These are phyloP conservation scores for Penicillium sp. DNA, from an alignment of 2,329 filamentous ascomycete genomes.

Conservation along the genomic window DNA sequence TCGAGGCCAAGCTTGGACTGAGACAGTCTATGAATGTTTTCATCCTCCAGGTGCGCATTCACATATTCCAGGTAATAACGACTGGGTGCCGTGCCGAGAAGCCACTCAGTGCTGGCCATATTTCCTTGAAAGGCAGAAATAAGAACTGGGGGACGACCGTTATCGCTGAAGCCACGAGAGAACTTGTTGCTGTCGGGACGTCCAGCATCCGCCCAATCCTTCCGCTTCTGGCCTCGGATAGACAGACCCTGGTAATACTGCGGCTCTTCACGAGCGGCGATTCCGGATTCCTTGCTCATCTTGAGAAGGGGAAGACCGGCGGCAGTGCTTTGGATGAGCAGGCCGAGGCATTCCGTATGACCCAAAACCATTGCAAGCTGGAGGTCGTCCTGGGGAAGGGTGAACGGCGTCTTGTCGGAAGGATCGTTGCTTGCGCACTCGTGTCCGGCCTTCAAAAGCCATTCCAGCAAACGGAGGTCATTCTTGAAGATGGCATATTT, in stretches of 20 bases:
- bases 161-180: not conserved
- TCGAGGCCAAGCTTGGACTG: slow-evolving; percentile 65
- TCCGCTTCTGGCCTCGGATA: slow-evolving; percentile 72
- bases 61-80: slow-evolving; percentile 71
- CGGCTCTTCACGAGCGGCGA: slow-evolving; percentile 65
- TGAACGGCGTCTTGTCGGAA: slow-evolving; percentile 1
- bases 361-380: slow-evolving; percentile 48
- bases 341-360: slow-evolving; percentile 41
- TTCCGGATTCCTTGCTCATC: slow-evolving; percentile 66
- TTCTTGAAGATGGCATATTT: slow-evolving; percentile 55
- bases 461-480: slow-evolving; percentile 57
- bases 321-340: slow-evolving; percentile 67
- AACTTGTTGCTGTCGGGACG: slow-evolving; percentile 31
- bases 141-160: slow-evolving; percentile 34
- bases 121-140: slow-evolving; percentile 47
- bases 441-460: slow-evolving; percentile 57
- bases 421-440: slow-evolving; percentile 18
- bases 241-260: slow-evolving; percentile 75
- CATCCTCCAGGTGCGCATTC: slow-evolving; percentile 61
- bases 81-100: slow-evolving; percentile 69
- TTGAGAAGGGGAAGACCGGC: slow-evolving; percentile 69
- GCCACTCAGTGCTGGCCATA: slow-evolving; percentile 74
- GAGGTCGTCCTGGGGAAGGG: slow-evolving; percentile 32
- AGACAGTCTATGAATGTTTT: slow-evolving; percentile 63
- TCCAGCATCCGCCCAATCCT: slow-evolving; percentile 72